Conservation (phyloP, 495 filamentous ascomycete species). For the Trypethelium eluteriae region DNA sequence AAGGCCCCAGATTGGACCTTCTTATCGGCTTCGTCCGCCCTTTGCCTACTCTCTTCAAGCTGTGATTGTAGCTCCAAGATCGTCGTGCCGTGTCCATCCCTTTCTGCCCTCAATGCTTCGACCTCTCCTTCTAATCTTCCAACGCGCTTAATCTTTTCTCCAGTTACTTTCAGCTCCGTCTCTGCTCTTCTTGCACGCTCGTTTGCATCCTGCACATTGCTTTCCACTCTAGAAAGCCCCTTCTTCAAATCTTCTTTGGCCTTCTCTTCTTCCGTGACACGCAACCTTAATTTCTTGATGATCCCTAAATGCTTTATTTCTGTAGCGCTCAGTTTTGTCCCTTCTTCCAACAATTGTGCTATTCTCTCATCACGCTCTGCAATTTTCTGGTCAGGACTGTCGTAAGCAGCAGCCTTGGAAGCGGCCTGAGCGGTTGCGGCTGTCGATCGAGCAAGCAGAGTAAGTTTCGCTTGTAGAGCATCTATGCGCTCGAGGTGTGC, state of each 20-base stretch:
- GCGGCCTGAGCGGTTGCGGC: slow-evolving; percentile 62
- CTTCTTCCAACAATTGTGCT: slow-evolving; percentile 81
- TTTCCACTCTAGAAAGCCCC: slow-evolving; percentile 56
- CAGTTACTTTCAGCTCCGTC: slow-evolving; percentile 56
- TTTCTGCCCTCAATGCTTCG: slow-evolving; percentile 56
- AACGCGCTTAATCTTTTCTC: slow-evolving; percentile 58
- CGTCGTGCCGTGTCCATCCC: slow-evolving; percentile 54
- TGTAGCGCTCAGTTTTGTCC: slow-evolving; percentile 75
- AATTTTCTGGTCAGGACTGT: slow-evolving; percentile 65
- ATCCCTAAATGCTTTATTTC: slow-evolving; percentile 75
- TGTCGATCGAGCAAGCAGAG: slow-evolving; percentile 73
- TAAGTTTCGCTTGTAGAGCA: slow-evolving; percentile 80
- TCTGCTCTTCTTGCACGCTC: slow-evolving; percentile 26
- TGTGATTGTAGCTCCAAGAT: slow-evolving; percentile 65
- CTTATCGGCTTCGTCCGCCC: slow-evolving; percentile 59
- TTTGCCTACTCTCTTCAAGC: slow-evolving; percentile 58
- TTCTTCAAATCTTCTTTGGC: slow-evolving; percentile 51
- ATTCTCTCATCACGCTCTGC: slow-evolving; percentile 88
- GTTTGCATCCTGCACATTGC: slow-evolving; percentile 23
- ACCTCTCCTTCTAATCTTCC: slow-evolving; percentile 63
- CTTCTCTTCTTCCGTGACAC: slow-evolving; percentile 56
- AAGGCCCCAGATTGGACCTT: slow-evolving; percentile 60
- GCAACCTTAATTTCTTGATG: slow-evolving; percentile 71
- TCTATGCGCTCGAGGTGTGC: slow-evolving; percentile 84
- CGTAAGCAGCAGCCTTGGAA: slow-evolving; percentile 50